A percentile compares a stretch with the other conserved stretches of the same genome.
Evolutionary conservation across 768 basidiomycete species (phyloP).

Genomic region (Leccinum subtestaceum): DNA sequence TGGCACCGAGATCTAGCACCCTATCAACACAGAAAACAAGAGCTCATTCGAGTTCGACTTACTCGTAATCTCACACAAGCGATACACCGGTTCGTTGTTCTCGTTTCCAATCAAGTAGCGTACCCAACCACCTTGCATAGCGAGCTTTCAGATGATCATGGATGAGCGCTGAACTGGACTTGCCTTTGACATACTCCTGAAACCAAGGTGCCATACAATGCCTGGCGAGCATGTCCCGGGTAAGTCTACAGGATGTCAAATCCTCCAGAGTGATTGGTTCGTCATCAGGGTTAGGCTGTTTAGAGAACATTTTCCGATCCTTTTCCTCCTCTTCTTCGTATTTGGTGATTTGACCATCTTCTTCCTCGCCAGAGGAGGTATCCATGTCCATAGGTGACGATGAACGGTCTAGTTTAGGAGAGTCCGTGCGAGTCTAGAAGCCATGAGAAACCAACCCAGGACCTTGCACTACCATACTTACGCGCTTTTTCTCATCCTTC

Average conservation of each 20-base stretch:
- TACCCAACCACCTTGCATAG: slow-evolving; percentile 71
- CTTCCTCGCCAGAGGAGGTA: slow-evolving; percentile 73
- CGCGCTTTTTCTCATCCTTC: slow-evolving; percentile 85
- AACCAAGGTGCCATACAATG: slow-evolving; percentile 81
- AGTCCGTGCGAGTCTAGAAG: slow-evolving; percentile 45
- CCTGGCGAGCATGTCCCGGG: slow-evolving; percentile 69
- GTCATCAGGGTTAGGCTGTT: slow-evolving; percentile 39
- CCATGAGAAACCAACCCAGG: slow-evolving; percentile 10
- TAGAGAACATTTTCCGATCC: slow-evolving; percentile 49
- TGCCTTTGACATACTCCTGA: slow-evolving; percentile 76
- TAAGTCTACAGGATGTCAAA: slow-evolving; percentile 59
- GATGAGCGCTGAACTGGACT: slow-evolving; percentile 12
- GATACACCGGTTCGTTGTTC: slow-evolving; percentile 59
- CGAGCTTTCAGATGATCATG: slow-evolving; percentile 6
- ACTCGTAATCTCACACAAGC: slow-evolving; percentile 81
- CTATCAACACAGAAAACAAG: slow-evolving; percentile 3
- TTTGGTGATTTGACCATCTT: slow-evolving; percentile 73
- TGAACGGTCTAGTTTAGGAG: slow-evolving; percentile 68
- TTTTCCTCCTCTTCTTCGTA: slow-evolving; percentile 73
- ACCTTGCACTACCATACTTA: slow-evolving; percentile 34
- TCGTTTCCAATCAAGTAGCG: slow-evolving; percentile 76
- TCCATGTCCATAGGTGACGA: slow-evolving; percentile 87
- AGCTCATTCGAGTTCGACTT: slow-evolving; percentile 31
- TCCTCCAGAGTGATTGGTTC: slow-evolving; percentile 54
- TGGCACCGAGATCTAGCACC: slow-evolving; percentile 48